Evolutionary conservation across 352 stramenopile species (phyloP).

Genomic region (Pythium oligandrum): DNA sequence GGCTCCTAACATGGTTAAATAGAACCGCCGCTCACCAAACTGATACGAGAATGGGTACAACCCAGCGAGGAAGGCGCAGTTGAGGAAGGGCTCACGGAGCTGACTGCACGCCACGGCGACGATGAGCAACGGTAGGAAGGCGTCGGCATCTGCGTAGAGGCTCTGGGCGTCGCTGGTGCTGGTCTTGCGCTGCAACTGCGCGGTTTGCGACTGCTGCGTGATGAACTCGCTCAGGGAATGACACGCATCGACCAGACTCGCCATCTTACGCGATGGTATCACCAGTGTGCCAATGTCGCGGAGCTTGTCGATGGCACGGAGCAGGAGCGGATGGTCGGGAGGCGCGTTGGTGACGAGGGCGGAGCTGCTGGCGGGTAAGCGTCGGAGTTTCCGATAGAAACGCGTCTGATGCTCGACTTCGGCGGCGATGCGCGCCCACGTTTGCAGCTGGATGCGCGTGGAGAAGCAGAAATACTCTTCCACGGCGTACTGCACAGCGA

Average conservation of each 20-base stretch:
- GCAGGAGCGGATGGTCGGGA: constrained; percentile 6
- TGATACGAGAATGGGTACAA: constrained; percentile 28
- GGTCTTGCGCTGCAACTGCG: constrained; percentile 1
- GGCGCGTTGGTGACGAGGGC: no score
- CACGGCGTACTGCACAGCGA: constrained; percentile 19
- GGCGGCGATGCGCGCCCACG: constrained; percentile 11
- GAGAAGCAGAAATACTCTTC: constrained; percentile 25
- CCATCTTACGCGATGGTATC: constrained; percentile 26
- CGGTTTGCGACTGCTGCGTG: background rate
- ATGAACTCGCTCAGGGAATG: constrained; percentile 26
- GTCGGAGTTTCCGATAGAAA: constrained; percentile 9
- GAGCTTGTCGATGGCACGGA: constrained; percentile 12
- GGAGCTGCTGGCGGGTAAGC: no score
- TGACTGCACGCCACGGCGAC: constrained; percentile 25
- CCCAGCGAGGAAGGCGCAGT: constrained; percentile 21
- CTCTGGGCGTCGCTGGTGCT: background rate
- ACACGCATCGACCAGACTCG: constrained; percentile 20
- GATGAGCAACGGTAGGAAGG: constrained; percentile 39
- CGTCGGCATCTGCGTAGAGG: constrained; percentile 21
- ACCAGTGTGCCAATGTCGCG: constrained; percentile 13
- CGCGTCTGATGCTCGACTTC: background rate
- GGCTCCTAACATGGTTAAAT: constrained; percentile 44
- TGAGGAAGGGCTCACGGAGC: constrained; percentile 15
- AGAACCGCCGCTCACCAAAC: constrained; percentile 31
- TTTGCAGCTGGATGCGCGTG: constrained; percentile 14